phyloP scores from a whole-genome alignment of 1,284 basidiomycete genomes.

The Volvariella surrecta region DNA sequence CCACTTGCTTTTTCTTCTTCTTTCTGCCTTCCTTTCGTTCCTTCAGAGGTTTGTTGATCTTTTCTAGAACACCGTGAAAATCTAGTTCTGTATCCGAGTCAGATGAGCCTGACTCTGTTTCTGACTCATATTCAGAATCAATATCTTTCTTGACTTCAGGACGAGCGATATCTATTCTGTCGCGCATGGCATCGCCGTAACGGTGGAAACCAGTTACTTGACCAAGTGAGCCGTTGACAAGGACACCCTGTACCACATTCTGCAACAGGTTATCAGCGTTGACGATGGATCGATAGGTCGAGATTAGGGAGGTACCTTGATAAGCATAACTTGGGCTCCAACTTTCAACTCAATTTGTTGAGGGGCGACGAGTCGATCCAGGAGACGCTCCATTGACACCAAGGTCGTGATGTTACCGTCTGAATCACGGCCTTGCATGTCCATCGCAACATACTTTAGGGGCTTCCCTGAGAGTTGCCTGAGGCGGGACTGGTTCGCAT shows the following conservation, averaged over 20 bases:
- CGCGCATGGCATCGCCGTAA: conserved; percentile 20
- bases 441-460: conserved; percentile 25
- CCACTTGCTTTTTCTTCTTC: conserved; percentile 2
- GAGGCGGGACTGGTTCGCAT: conserved; percentile 65
- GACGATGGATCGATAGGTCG: background rate
- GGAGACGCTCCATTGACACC: conserved; percentile 19
- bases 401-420: conserved; percentile 18
- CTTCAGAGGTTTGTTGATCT: no score
- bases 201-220: conserved; percentile 54
- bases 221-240: conserved; percentile 84
- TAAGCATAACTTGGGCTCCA: conserved; percentile 65
- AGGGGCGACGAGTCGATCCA: conserved; percentile 28
- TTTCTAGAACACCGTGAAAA: conserved; percentile 1
- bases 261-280: conserved; percentile 11
- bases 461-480: conserved; percentile 27
- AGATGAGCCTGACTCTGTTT: background rate
- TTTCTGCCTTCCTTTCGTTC: conserved; percentile 10
- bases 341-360: conserved; percentile 28
- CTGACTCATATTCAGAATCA: no score
- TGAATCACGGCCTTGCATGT: conserved; percentile 24
- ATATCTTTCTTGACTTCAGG: background rate
- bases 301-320: conserved; percentile 32
- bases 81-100: background rate
- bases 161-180: conserved; percentile 18
- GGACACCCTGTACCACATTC: conserved; percentile 62